Evolutionary conservation across 352 stramenopile genomes (phyloP).

Genomic region (Phytophthora melonis): DNA sequence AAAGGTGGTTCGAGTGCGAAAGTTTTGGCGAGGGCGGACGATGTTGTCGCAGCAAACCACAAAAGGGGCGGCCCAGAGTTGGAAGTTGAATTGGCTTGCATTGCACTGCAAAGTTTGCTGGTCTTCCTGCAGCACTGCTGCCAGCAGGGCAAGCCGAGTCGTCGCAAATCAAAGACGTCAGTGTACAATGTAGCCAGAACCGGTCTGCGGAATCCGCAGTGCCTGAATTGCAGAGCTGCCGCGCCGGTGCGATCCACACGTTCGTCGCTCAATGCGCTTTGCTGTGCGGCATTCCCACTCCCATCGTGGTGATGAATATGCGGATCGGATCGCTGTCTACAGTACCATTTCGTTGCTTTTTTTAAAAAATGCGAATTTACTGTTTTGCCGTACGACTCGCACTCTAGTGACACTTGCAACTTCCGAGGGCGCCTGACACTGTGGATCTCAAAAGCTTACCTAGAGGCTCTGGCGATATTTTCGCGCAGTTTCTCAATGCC

Average conservation of each 20-base stretch:
- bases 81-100: background rate
- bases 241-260: constrained; percentile 1
- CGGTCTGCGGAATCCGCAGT: background rate
- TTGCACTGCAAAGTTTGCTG: background rate
- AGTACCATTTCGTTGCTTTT: background rate
- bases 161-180: constrained; percentile 38
- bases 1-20: background rate
- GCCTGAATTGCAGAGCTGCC: background rate
- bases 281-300: background rate
- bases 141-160: constrained; percentile 26
- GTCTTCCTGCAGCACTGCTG: background rate
- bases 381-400: background rate
- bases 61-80: constrained; percentile 23
- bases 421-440: too few relatives aligned
- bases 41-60: constrained; percentile 22
- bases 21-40: constrained; percentile 21
- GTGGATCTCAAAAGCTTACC: too few relatives aligned
- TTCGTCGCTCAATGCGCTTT: constrained; percentile 1
- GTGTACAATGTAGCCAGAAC: constrained; percentile 17
- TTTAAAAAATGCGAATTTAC: background rate
- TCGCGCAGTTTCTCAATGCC: too few relatives aligned
- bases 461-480: too few relatives aligned
- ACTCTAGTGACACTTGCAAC: background rate
- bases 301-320: constrained; percentile 18
- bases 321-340: background rate